Conservation (phyloP, 129 eudicot genomes). For the Flaveria robusta region DNA sequence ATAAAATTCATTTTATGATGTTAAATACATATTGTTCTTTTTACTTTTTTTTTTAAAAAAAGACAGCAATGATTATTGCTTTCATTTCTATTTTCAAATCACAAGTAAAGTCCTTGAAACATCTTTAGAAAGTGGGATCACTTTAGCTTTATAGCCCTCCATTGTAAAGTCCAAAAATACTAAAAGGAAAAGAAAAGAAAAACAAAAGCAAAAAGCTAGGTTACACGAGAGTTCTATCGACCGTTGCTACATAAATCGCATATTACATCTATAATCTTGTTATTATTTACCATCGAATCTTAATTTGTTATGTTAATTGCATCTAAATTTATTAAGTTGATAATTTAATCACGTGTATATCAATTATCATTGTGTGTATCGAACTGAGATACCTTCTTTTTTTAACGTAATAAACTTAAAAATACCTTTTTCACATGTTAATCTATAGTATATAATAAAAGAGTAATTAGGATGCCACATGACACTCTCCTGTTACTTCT, state of each 20-base stretch:
- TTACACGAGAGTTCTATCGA: not conserved
- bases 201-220: slow-evolving; percentile 18
- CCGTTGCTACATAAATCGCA: not conserved
- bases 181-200: not conserved
- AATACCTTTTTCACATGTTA: not conserved
- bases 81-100: not conserved
- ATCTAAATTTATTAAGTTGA: too few species aligned
- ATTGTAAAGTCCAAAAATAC: slow-evolving; percentile 11
- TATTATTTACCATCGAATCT: not conserved
- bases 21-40: not conserved
- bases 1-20: not conserved
- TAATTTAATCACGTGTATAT: too few species aligned
- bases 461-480: too few species aligned
- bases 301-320: not conserved
- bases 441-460: too few species aligned
- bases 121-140: slow-evolving; percentile 37
- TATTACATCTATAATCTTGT: not conserved
- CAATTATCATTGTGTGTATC: not conserved
- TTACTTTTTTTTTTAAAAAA: not conserved
- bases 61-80: not conserved
- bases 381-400: too few species aligned
- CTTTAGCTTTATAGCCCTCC: slow-evolving; percentile 33
- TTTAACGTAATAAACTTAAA: not conserved
- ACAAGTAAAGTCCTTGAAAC: slow-evolving; percentile 16
- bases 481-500: too few species aligned